A percentile compares a stretch with the other conserved stretches of the same genome.
These are phyloP conservation scores for Puya raimondii DNA, from an alignment of 176 grass and related monocot genomes.

Conservation along the genomic window DNA sequence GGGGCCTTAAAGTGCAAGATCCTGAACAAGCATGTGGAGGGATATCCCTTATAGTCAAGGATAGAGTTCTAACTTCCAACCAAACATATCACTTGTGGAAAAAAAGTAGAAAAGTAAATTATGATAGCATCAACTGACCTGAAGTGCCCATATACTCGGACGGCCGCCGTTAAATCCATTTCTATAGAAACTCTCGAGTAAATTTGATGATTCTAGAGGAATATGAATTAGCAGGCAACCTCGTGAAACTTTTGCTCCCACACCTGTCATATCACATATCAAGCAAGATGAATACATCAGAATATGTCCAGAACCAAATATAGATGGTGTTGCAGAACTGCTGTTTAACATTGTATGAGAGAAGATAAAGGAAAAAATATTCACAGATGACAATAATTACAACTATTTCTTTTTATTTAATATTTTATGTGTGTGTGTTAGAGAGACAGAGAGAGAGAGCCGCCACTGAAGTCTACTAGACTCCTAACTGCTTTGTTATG, in stretches of 20 bases:
- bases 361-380: background rate
- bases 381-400: no score
- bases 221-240: constrained; percentile 66
- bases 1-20: no score
- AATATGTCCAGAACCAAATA: background rate
- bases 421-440: no score
- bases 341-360: constrained; percentile 7
- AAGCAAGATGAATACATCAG: constrained; percentile 8
- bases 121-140: constrained; percentile 34
- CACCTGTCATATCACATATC: constrained; percentile 35
- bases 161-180: constrained; percentile 69
- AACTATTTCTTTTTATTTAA: no score
- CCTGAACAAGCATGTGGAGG: no score
- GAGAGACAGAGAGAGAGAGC: no score
- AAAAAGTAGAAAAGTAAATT: background rate
- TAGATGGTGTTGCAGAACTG: constrained; percentile 1
- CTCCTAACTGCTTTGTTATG: no score
- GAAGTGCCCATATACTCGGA: constrained; percentile 70
- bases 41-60: no score
- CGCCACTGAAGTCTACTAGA: no score
- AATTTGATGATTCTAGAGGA: constrained; percentile 53
- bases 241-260: constrained; percentile 60
- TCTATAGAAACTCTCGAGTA: constrained; percentile 49
- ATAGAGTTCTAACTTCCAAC: background rate
- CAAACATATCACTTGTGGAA: background rate